Evolutionary conservation across 352 stramenopile genomes (phyloP), one percentile per base, ranked within the genome.

Genomic region (Phytophthora agathidicida): DNA sequence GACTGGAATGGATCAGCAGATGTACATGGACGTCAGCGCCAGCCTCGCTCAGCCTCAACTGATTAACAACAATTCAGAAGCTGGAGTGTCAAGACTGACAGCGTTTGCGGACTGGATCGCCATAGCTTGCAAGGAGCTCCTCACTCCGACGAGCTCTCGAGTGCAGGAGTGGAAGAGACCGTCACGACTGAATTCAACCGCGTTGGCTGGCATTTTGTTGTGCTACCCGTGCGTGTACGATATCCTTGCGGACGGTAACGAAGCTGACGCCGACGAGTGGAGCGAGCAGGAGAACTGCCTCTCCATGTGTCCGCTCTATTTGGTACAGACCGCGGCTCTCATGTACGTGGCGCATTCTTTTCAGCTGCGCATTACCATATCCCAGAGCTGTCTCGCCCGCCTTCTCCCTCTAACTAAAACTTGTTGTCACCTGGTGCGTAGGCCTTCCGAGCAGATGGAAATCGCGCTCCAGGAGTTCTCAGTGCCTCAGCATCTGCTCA

Each of bases 391-490:
- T n/a, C 23, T 20, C 23, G 22, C 14, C 7, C 31, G 24, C 9
- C 26, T 20, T 33, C 27, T 42, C 20, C 3, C 30, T 33, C 13
- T 35, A n/a, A 10, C 39, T 73, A 24, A 73, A 22, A 6, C 16
- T 47, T 37, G 39, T 56, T 30, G 48, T 53, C 31, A 44, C 41
- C 14, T 62, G 42, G 11, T 24, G 13, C 7, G 27, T 44, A 76
- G 66, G 7, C 28, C 46, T 5, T 16, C 7, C 0, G 46, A 57
- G 23, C 43, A 74, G 35, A 22, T 60, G 44, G 47, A 45, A 53
- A 49, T 71, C 2, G 17, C 36, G 23, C 47, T 88, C 14, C 73
- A 78, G 16, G 73, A 85, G 33, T 88, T 89, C 54, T 85, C 80
- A 5, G 50, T 84, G 8, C 80, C 80, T 17, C 60, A 76, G 24